Evolutionary conservation across 257 asterid species (phyloP).

Genomic region (Oldenlandia corymbosa): DNA sequence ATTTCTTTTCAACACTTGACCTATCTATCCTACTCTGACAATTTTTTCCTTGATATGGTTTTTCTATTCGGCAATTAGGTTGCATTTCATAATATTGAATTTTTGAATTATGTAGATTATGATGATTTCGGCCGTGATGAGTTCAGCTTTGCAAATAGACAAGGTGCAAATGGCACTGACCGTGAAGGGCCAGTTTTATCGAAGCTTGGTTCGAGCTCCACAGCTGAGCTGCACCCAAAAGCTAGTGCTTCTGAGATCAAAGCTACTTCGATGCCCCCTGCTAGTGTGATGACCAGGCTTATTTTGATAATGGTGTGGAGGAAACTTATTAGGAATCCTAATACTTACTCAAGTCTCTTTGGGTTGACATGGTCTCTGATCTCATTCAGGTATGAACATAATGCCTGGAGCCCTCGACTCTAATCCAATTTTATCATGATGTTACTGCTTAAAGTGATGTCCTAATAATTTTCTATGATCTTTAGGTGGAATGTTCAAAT

Average conservation of each 20-base stretch:
- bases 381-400: constrained; percentile 28
- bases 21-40: neutral
- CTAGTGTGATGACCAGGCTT: constrained; percentile 44
- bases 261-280: constrained; percentile 37
- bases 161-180: constrained; percentile 28
- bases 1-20: neutral
- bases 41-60: neutral
- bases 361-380: constrained; percentile 42
- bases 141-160: constrained; percentile 38
- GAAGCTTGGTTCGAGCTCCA: constrained; percentile 83
- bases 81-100: neutral
- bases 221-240: constrained; percentile 81
- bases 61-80: neutral
- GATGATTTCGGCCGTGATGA: constrained; percentile 74
- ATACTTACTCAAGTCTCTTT: constrained; percentile 42
- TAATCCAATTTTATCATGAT: neutral
- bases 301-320: constrained; percentile 49
- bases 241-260: constrained; percentile 24
- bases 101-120: constrained; percentile 40
- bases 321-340: constrained; percentile 40
- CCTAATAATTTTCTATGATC: neutral
- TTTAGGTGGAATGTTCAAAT: constrained; percentile 40
- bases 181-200: constrained; percentile 56
- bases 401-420: neutral
- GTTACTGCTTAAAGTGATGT: neutral